These are phyloP conservation scores for Exidia glandulosa DNA, from an alignment of 768 basidiomycete genomes.

Conservation along the genomic window DNA sequence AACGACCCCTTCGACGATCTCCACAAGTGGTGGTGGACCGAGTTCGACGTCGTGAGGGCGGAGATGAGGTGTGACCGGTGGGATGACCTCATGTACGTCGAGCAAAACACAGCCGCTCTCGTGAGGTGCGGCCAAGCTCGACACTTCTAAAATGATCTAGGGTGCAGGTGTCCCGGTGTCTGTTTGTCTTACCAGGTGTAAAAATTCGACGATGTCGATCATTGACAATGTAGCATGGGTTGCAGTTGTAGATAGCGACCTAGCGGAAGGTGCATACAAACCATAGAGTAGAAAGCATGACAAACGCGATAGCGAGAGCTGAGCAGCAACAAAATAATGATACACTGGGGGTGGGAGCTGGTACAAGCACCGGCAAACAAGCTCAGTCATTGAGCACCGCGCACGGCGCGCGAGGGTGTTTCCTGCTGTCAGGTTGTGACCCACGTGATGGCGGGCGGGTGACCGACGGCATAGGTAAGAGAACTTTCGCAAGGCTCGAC, in stretches of 20 bases:
- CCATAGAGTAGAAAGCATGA: no score
- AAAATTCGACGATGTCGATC: no score
- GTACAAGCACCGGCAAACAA: not conserved
- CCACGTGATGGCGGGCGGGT: not conserved
- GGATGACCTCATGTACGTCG: not conserved
- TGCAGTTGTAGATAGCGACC: no score
- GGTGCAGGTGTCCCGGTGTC: no score
- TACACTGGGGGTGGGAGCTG: not conserved
- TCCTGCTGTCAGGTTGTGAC: not conserved
- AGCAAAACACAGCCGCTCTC: not conserved
- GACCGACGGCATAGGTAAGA: not conserved
- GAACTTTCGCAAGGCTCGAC: not conserved
- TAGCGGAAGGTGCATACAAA: no score
- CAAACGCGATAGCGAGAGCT: not conserved
- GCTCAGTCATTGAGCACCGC: not conserved
- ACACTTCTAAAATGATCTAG: no score
- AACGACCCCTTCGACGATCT: conserved; percentile 36
- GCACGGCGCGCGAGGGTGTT: not conserved
- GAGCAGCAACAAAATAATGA: not conserved
- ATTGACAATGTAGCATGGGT: no score
- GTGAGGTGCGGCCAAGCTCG: not conserved
- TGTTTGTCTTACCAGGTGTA: no score
- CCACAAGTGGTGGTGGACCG: conserved; percentile 76
- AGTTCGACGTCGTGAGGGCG: conserved; percentile 32
- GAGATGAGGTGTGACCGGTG: not conserved